Evolutionary conservation across 306 rosid species (phyloP).

Genomic region (Cucumis melo): DNA sequence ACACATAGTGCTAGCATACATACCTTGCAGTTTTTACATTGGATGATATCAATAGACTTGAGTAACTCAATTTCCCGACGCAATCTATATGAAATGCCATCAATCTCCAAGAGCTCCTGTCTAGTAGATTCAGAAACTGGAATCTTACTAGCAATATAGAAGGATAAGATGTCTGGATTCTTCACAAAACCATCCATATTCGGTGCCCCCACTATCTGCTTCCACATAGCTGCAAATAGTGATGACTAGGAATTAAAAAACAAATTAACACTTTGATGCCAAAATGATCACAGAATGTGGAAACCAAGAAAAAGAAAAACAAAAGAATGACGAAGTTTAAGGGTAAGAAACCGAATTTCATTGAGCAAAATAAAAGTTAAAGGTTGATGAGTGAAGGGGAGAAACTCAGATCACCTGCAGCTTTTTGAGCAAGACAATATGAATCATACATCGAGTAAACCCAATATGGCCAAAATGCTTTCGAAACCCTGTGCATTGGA

Average conservation of each 20-base stretch:
- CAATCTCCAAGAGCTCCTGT: slow-evolving; percentile 89
- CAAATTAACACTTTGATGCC: not conserved
- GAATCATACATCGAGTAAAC: slow-evolving; percentile 83
- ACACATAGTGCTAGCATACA: not conserved
- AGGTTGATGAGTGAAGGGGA: not conserved
- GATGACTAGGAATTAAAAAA: not conserved
- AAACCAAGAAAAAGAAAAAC: not conserved
- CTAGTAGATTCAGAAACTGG: slow-evolving; percentile 91
- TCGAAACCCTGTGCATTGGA: slow-evolving; percentile 37
- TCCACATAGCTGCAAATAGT: slow-evolving; percentile 74
- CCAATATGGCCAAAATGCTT: slow-evolving; percentile 79
- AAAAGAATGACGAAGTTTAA: not conserved
- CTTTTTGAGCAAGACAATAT: slow-evolving; percentile 73
- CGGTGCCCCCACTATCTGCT: slow-evolving; percentile 60
- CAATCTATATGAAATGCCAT: slow-evolving; percentile 75
- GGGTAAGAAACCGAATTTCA: no score
- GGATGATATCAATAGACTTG: slow-evolving; percentile 60
- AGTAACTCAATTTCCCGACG: slow-evolving; percentile 93
- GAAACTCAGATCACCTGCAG: slow-evolving; percentile 47
- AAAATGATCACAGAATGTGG: not conserved
- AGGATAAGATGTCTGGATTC: slow-evolving; percentile 76
- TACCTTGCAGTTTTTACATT: slow-evolving; percentile 63
- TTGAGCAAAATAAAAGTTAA: not conserved
- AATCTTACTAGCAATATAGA: slow-evolving; percentile 84
- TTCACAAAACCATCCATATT: slow-evolving; percentile 65